A percentile compares a stretch with the other conserved stretches of the same genome.
Evolutionary conservation across 106 monocot species (phyloP).

Genomic region (Dioscorea zingiberensis): DNA sequence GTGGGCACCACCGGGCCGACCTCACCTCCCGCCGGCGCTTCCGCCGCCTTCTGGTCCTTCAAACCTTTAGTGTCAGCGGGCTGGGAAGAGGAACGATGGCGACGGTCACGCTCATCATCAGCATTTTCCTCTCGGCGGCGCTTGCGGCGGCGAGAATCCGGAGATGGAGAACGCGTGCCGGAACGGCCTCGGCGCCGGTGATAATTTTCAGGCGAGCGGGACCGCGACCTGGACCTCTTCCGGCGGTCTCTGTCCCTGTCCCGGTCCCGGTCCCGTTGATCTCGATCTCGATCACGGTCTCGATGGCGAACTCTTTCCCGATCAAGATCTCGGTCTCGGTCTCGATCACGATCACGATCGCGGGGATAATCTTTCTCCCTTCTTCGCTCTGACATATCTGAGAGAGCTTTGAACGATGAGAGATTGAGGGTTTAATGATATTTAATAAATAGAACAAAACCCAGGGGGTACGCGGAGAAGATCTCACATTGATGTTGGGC

Average conservation of each 20-base stretch:
- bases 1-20: conserved; percentile 4
- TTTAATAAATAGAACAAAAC: too few species aligned
- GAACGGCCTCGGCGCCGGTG: conserved; percentile 25
- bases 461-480: too few species aligned
- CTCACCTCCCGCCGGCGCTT: not conserved
- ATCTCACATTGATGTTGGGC: too few species aligned
- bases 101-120: conserved; percentile 14
- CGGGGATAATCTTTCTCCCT: not conserved
- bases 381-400: not conserved
- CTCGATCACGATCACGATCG: conserved; percentile 41
- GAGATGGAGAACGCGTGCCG: conserved; percentile 8
- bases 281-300: conserved; percentile 40
- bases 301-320: conserved; percentile 16
- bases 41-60: conserved; percentile 22
- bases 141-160: conserved; percentile 37
- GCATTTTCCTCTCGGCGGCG: conserved; percentile 49
- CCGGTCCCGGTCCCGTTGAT: conserved; percentile 15
- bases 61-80: conserved; percentile 13
- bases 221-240: conserved; percentile 20
- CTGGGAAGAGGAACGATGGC: conserved; percentile 5
- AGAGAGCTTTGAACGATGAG: too few species aligned
- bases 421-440: too few species aligned
- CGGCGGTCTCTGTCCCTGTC: conserved; percentile 42
- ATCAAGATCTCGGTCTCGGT: conserved; percentile 20
- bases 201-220: conserved; percentile 32